Evolutionary conservation across 805 yeast genomes (phyloP), one percentile per base, ranked within the genome.

Genomic region (Sungouiella thailandica): DNA sequence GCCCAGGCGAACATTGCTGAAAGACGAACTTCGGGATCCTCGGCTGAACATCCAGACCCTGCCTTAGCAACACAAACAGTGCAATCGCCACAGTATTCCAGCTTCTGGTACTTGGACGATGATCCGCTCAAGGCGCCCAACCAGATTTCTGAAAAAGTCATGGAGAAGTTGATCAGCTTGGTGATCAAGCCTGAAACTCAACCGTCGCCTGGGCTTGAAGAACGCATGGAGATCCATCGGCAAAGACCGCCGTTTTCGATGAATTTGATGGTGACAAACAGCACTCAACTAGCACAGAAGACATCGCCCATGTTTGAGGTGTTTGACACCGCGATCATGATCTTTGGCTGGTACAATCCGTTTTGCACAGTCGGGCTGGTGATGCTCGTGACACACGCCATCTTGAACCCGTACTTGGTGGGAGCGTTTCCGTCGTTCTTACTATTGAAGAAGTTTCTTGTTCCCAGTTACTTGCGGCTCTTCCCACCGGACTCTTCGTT

Each of bases 111-210:
- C 36, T 39, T 46, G 25, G 50, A 46, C 27, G 43, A 47, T 30
- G 53, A 47, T 35, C 41, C 47, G 16, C 44, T 43, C 15, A 53
- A 52, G 24, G 46, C 37, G n/a, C 41, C 50, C 36, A 52, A 44
- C 32, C 47, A 35, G 19, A 36, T 83, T 50, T 69, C 84, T 0
- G 95, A 86, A 45, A 80, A 79, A 35, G 57, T 86, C 35, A 72
- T 86, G 44, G 95, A 87, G 48, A 73, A 78, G 49, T 62, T 85
- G 31, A 59, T 86, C 6, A 65, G 78, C 15, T 76, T 84, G 79
- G 82, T 88, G 1, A 62, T 85, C 11, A 65, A 76, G 3, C 71
- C 72, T 13, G 57, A 68, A 14, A 68, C 68, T 15, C 50, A 15
- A n/a, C 17, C 31, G 2, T 28, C 34, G 19, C 32, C 53, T 23